Evolutionary conservation across 768 basidiomycete genomes (phyloP), one percentile per base, ranked within the genome.

Genomic region (Mycena leptocephala): DNA sequence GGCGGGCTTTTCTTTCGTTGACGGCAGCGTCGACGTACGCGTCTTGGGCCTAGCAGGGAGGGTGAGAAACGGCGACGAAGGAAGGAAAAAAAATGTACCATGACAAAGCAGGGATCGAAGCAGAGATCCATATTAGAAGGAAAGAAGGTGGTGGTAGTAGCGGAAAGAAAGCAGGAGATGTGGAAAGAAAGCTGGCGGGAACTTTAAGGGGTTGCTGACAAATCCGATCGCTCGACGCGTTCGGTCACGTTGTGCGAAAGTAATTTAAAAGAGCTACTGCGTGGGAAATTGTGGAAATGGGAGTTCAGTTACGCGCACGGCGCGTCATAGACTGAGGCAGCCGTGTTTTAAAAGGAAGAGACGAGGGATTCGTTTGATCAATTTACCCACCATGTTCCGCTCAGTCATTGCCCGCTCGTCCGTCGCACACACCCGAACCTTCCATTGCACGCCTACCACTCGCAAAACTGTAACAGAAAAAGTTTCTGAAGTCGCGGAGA

Each of bases 391-490:
- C 76, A 78, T 81, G 78, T 77, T 74, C 63, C 76, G 78, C 35
- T 64, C 74, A 65, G 24, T 41, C 39, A 69, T 80, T 24, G 33
- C 72, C 18, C 70, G 74, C 58, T 76, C 78, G 28, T 67, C 76
- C 26, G 65, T 62, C 51, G 64, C 74, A 20, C 68, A 74, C 37
- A 63, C 76, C 20, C 84, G 87, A 22, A 43, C 76, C 3, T 78
- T 90, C 73, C 88, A 89, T 75, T 74, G 82, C 1, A 84, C 86
- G 14, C 84, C 86, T 8, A 69, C 81, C 30, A 80, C 84, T 13
- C 78, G 74, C 3, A 88, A 89, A 68, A 86, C 86, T 0, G 82
- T 89, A 24, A 85, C 85, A 20, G 89, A 90, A 70, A 89, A 88
- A 73, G 89, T 88, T 1, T 79, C 85, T 0, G 89, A 89, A 30